phyloP scores from a whole-genome alignment of 2,329 filamentous ascomycete genomes.

The Botrytis byssoidea region DNA sequence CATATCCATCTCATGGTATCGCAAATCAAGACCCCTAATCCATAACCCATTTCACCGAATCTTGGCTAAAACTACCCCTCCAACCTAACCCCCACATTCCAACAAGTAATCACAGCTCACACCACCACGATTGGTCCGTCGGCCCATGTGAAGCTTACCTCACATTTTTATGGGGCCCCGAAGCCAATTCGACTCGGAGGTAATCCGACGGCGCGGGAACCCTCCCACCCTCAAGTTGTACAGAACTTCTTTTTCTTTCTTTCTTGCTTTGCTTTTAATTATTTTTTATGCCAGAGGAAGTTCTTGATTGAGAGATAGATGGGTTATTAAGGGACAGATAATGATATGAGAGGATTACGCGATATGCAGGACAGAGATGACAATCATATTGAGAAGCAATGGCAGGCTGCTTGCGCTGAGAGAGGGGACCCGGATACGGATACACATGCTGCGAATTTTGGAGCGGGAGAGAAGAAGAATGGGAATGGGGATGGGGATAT shows the following conservation, averaged over 20 bases:
- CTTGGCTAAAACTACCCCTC: slow-evolving; percentile 19
- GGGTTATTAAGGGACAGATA: background rate
- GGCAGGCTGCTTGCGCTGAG: slow-evolving; percentile 14
- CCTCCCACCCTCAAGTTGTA: background rate
- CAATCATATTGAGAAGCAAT: slow-evolving; percentile 12
- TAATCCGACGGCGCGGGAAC: background rate
- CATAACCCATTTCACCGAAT: background rate
- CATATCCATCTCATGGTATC: background rate
- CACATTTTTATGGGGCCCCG: slow-evolving; percentile 3
- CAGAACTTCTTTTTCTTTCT: background rate
- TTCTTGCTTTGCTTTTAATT: slow-evolving; percentile 4
- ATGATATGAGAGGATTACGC: background rate
- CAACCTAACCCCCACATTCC: slow-evolving; percentile 11
- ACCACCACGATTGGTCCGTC: background rate
- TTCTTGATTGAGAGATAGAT: background rate
- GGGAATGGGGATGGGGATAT: background rate
- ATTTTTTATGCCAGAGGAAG: background rate
- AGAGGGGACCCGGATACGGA: background rate
- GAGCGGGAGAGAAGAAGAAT: background rate
- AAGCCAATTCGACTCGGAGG: background rate
- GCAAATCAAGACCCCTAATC: background rate
- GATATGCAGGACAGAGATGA: slow-evolving; percentile 9
- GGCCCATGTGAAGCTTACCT: slow-evolving; percentile 9
- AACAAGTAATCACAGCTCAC: background rate
- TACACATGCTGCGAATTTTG: background rate